A percentile compares a stretch with the other conserved stretches of the same genome.
Evolutionary conservation across 257 asterid species (phyloP).

Genomic region (Solanum tarijense): DNA sequence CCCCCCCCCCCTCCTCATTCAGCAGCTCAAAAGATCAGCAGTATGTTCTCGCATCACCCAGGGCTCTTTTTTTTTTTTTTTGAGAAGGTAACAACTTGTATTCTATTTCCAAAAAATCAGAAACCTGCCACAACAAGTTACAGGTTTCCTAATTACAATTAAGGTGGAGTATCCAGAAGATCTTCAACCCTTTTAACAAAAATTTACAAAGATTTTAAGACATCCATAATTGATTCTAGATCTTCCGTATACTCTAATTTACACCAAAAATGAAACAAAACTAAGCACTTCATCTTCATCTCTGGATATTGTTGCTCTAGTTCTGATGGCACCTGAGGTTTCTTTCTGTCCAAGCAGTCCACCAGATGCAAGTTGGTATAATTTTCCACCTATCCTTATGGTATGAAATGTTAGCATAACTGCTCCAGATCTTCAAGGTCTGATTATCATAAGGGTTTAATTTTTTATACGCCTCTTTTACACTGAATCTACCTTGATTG

Average conservation of each 20-base stretch:
- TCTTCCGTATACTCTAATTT: background rate
- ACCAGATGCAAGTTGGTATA: background rate
- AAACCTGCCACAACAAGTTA: background rate
- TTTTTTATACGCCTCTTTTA: background rate
- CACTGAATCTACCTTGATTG: background rate
- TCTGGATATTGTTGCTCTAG: background rate
- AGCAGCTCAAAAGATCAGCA: too few species aligned
- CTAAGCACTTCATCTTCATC: background rate
- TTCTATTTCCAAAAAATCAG: background rate
- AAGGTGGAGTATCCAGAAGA: background rate
- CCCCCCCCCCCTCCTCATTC: too few species aligned
- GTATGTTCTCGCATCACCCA: too few species aligned
- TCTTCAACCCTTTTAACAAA: background rate
- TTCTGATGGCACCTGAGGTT: background rate
- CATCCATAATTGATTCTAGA: background rate
- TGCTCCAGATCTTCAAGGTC: background rate
- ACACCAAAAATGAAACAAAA: background rate
- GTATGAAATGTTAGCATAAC: background rate
- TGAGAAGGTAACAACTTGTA: background rate
- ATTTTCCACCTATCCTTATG: background rate
- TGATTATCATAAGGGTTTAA: background rate
- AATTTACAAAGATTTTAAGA: background rate
- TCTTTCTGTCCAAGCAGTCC: background rate
- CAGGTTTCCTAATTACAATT: background rate
- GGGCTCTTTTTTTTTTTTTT: background rate